Evolutionary conservation across 768 basidiomycete species (phyloP).

Genomic region (Podaxis sp.): DNA sequence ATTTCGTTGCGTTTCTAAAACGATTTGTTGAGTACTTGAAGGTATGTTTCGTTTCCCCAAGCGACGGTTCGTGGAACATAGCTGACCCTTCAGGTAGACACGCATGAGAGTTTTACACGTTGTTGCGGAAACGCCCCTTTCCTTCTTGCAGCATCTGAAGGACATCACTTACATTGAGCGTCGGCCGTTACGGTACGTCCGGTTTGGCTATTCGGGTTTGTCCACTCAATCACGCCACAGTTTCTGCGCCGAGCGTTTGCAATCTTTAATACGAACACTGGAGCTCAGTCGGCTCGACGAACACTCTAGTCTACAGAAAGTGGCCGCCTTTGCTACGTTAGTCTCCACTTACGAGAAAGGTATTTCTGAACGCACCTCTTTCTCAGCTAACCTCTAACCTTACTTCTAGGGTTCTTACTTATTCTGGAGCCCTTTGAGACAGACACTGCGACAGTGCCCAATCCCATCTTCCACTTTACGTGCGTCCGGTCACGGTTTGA

Average conservation of each 20-base stretch:
- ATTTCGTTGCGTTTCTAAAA: slow-evolving; percentile 97
- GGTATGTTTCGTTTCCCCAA: slow-evolving; percentile 40
- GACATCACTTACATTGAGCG: slow-evolving; percentile 99
- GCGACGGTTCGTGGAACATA: background rate
- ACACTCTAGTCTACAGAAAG: slow-evolving; percentile 88
- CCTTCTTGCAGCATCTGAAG: slow-evolving; percentile 96
- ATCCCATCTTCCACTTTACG: slow-evolving; percentile 98
- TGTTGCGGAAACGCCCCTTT: slow-evolving; percentile 95
- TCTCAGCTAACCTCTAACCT: slow-evolving; percentile 7
- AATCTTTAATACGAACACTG: slow-evolving; percentile 90
- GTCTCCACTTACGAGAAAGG: slow-evolving; percentile 99
- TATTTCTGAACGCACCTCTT: slow-evolving; percentile 24
- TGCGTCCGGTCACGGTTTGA: slow-evolving; percentile 28
- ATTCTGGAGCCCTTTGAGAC: slow-evolving; percentile 99
- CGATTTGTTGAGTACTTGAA: slow-evolving; percentile 99
- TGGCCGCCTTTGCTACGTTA: slow-evolving; percentile 93
- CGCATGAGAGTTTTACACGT: slow-evolving; percentile 99
- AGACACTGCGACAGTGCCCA: slow-evolving; percentile 96
- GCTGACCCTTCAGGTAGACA: slow-evolving; percentile 52
- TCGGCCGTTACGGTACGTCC: slow-evolving; percentile 77
- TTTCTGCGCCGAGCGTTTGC: slow-evolving; percentile 94
- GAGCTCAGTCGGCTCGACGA: slow-evolving; percentile 91
- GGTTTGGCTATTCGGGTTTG: background rate
- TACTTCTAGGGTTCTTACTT: slow-evolving; percentile 78
- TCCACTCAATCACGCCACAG: slow-evolving; percentile 37